Percentiles rank a stretch among this genome's conserved stretches.
These are phyloP conservation scores for Saccharomycopsis phalli DNA, from an alignment of 1,139 yeast genomes.

Conservation along the genomic window DNA sequence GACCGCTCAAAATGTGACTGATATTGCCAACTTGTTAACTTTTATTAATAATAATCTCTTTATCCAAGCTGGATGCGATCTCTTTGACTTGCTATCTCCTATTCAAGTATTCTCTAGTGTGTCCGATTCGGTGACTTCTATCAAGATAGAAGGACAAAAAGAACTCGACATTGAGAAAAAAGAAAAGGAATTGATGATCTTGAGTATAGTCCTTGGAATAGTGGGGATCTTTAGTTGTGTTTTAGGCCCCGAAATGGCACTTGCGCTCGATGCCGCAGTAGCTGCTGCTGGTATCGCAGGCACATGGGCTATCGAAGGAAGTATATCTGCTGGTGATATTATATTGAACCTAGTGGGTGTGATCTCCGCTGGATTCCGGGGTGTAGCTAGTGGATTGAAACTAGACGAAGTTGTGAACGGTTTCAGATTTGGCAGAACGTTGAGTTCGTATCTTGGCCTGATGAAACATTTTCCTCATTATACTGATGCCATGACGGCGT, in stretches of 20 bases:
- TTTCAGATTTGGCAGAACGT: not conserved
- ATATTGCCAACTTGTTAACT: conserved; percentile 9
- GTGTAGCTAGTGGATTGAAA: not conserved
- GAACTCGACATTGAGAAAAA: conserved; percentile 8
- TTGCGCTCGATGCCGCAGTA: conserved; percentile 1
- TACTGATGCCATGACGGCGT: not conserved
- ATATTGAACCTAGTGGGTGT: conserved; percentile 2
- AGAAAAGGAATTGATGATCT: conserved; percentile 12
- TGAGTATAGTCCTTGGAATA: conserved; percentile 12
- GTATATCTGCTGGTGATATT: conserved; percentile 1
- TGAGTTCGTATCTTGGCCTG: not conserved
- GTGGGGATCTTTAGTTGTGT: conserved; percentile 11
- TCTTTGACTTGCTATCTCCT: conserved; percentile 13
- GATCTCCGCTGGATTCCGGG: conserved; percentile 3
- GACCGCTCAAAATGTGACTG: conserved; percentile 10
- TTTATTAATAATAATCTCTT: conserved; percentile 7
- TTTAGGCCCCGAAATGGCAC: conserved; percentile 4
- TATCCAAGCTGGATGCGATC: conserved; percentile 8
- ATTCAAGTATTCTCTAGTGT: conserved; percentile 5
- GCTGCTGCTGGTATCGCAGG: conserved; percentile 8
- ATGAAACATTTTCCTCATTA: not conserved
- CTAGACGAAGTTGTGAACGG: not conserved
- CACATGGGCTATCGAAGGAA: conserved; percentile 10
- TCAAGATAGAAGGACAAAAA: conserved; percentile 9
- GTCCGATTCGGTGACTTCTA: conserved; percentile 5